Base-by-base conservation (phyloP, 2,329 filamentous ascomycete genomes). In the Plectosphaerella plurivora region DNA sequence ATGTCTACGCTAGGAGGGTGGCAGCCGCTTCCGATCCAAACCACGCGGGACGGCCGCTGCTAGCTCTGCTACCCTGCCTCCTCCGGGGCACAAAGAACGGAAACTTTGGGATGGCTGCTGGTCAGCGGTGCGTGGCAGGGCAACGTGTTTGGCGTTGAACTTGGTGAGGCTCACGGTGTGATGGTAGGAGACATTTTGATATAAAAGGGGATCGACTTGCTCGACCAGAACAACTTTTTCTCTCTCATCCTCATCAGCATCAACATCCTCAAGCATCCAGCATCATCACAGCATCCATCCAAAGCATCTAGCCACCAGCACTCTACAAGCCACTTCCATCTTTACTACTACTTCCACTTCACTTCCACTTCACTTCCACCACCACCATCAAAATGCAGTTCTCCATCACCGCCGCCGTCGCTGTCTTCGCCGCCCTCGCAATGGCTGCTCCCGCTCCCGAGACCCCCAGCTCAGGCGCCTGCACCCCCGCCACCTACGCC, bases 401-500 rank as follows among this genome's bases (percentile, higher is more conserved):
- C 51, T 33, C 47, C 47, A 33, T 52, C 35, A n/a, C 50, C 54
- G 25, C 54, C 39, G 18, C 51, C 52, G 50, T 61, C 49, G 42
- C 66, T 52, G 61, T 60, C 45, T 45, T 56, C 49, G 49, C 63
- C 39, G 54, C 53, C 33, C 45, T 57, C 42, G 28, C 60, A 41
- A 57, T 50, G 33, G 12, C 53, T 47, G 60, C 59, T 35, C 42
- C 44, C 16, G 56, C 56, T 11, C 33, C 15, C 49, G n/a, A 36
- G 9, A 6, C 47, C 53, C 15, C 47, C 58, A 6, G 12, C 48
- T 39, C 47, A 33, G 33, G 45, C 5, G 37, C 22, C 14, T 72
- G 69, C 65, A 60, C 53, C 41, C 67, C 69, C 2, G 69, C 52
- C 44, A 68, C 68, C n/a, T 72, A 72, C 57, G 11, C 53, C 11